Evolutionary conservation across 2,329 filamentous ascomycete genomes (phyloP), one percentile per base, ranked within the genome.

Genomic region (Scolecobasidium constrictum): DNA sequence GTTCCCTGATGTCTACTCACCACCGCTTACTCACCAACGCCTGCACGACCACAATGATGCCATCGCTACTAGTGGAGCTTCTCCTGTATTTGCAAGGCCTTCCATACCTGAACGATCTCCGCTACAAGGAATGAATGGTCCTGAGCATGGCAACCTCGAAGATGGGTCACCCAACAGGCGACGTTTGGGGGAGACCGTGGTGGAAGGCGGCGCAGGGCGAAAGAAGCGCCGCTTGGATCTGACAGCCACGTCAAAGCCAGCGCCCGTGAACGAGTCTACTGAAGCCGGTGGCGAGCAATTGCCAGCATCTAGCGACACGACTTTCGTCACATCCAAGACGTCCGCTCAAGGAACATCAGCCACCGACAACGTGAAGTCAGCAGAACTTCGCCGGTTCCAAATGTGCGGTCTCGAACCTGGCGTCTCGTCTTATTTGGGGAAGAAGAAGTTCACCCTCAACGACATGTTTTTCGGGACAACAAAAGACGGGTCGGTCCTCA

Each of bases 381-480:
- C 26, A 7, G n/a, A 31, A 7, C 9, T n/a, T 9, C 26, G 9
- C 26, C n/a, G n/a, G n/a, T n/a, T 31, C 26, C 26, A 31, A 17
- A 9, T 35, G 3, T 20, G 31, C 20, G 17, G 33, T 9, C 23
- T 42, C 12, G 15, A 5, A 3, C 22, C 40, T 15, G 15, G 34
- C 6, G 28, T 13, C 11, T 15, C 17, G 15, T 42, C 40, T 3
- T 36, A 22, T 28, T 42, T 60, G 7, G 47, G 46, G 6, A 47
- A 52, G 11, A 21, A 40, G 1, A 49, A 45, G 12, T 17, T 55
- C 11, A 43, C 55, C 2, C 42, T 62, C 2, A 56, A 64, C 35
- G 43, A 52, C 4, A 19, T 64, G 3, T 63, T 65, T 49, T 63
- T 56, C 39, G 55, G 55, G 21, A 41, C 46, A 3, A 58, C 53